Base-by-base conservation (phyloP, 768 basidiomycete species). In the Pholiota conissans region DNA sequence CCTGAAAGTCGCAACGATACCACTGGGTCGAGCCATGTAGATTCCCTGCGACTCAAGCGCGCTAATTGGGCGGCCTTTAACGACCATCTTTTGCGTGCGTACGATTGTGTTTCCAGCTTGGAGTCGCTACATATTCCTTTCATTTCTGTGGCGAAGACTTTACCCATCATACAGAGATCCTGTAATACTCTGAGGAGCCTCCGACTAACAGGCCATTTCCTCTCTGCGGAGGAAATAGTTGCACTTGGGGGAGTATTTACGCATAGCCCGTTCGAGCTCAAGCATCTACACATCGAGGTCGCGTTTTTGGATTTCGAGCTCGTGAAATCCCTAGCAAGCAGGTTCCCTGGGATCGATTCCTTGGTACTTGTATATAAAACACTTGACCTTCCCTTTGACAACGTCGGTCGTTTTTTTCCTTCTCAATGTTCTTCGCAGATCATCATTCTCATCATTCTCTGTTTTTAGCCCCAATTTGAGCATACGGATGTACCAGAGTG, bases 121-220 rank as follows among this genome's bases (percentile, higher is more conserved):
- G 59, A 66, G 37, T 67, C 58, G 14, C 63, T 72, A 30, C 63
- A 64, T 27, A 60, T 72, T 30, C 72, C 62, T 6, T 68, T 57
- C 30, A 34, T 58, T 34, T 65, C 64, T 13, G 14, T 60, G 2
- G 52, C 47, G 13, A 57, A 57, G 22, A 70, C 65, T 14, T n/a
- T 69, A 4, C 59, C 57, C 5, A 32, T 71, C 5, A 30, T 76
- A 35, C 60, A 57, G 13, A 63, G 66, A 11, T 66, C 67, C 9
- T 51, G 67, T 2, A 58, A 65, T 32, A 71, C 70, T 9, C 56
- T 74, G 29, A 67, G 58, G 4, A 52, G 58, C 10, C 66, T 76
- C 10, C 50, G 52, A 28, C 57, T 74, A 2, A 61, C 61, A 0
- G 65, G 68, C 18, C 61, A 63, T 26, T 70, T 64, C 30, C 62